phyloP scores from a whole-genome alignment of 345 rosid species.

The Barbarea vulgaris region DNA sequence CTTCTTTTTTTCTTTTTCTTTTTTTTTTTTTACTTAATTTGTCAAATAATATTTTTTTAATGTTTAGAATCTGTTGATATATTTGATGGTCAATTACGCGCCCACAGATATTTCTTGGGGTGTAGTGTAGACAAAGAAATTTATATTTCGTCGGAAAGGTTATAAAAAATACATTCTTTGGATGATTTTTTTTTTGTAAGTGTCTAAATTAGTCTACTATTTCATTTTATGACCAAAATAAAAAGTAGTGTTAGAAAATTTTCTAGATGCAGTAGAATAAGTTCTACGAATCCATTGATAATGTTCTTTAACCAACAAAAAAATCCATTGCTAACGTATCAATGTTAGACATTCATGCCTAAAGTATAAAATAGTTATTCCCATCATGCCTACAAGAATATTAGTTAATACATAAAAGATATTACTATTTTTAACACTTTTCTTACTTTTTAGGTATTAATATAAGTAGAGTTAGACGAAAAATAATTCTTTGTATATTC shows the following conservation, averaged over 20 bases:
- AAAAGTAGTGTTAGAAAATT: neutral
- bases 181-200: neutral
- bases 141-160: neutral
- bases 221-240: slow-evolving; percentile 4
- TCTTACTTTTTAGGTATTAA: neutral
- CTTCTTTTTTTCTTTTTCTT: too few species aligned
- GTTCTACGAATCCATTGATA: slow-evolving; percentile 10
- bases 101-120: slow-evolving; percentile 25
- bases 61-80: slow-evolving; percentile 8
- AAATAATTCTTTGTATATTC: neutral
- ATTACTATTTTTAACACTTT: slow-evolving; percentile 20
- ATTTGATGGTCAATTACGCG: slow-evolving; percentile 27
- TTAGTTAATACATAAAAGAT: neutral
- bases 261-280: neutral
- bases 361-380: slow-evolving; percentile 2
- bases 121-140: neutral
- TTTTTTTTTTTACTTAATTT: neutral
- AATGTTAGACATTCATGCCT: neutral
- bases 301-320: neutral
- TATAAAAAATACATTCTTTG: slow-evolving; percentile 3
- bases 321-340: neutral
- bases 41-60: neutral
- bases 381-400: neutral
- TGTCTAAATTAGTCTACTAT: neutral
- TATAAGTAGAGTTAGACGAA: slow-evolving; percentile 1